Evolutionary conservation across 192 early-diverging fungal species (phyloP), one percentile per base, ranked within the genome.

Genomic region (Backusella sp.): DNA sequence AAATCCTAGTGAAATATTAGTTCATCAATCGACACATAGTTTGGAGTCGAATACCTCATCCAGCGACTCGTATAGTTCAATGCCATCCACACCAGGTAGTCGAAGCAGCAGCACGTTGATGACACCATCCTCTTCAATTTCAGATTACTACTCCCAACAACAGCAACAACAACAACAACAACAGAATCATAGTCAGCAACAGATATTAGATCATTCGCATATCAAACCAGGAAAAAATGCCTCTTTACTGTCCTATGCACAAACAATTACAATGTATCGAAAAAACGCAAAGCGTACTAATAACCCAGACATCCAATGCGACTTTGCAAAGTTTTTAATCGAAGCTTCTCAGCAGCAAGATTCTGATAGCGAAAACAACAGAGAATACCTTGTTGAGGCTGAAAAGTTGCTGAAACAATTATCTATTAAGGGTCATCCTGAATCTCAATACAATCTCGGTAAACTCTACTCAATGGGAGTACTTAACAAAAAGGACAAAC

Each of bases 381-480:
- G 83, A 86, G 21, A 79, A 81, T 80, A 91, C 59, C 79, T 88
- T 66, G 85, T 84, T 28, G 93, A 95, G 80, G 93, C 90, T 17
- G 86, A 88, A 75, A 82, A 84, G 59, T 53, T 93, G 17, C 80
- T 93, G 44, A 86, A 86, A 72, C 85, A 91, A 70, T 66, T 93
- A 21, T 83, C 87, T 39, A 83, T 75, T 21, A 72, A 73, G 15
- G 88, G 89, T 7, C 87, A 90, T 73, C 77, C 88, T 7, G 88
- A 92, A 68, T 90, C 91, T 21, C 90, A 92, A 72, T 86, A 90
- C 68, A 82, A 86, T 41, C 83, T 94, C 21, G 92, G 88, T 42
- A 87, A 90, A 65, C 82, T 90, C 37, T 90, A 87, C 71, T 86
- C 90, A 30, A 85, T 82, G 44, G 92, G 90, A 17, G 80, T 92